These are phyloP conservation scores for Leccinum barrowsii DNA, from an alignment of 768 basidiomycete genomes.

Conservation along the genomic window DNA sequence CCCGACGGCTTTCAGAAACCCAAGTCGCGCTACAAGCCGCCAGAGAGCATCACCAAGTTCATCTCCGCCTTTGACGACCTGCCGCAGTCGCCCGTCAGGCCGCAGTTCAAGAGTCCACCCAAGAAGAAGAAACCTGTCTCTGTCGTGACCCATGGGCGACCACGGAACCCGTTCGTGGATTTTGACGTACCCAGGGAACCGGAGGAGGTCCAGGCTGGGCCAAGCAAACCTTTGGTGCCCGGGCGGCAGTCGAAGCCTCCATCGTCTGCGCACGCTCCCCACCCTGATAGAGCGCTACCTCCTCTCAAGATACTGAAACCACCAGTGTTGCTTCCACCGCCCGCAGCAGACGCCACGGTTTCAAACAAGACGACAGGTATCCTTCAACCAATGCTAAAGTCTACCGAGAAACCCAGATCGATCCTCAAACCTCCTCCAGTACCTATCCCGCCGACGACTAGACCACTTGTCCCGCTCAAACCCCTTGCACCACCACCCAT, in stretches of 20 bases:
- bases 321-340: slow-evolving; percentile 9
- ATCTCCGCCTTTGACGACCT: slow-evolving; percentile 25
- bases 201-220: slow-evolving; percentile 3
- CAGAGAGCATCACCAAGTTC: slow-evolving; percentile 25
- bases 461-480: slow-evolving; percentile 17
- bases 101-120: background rate
- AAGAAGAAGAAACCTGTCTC: slow-evolving; percentile 9
- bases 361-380: slow-evolving; percentile 5
- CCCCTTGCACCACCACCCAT: slow-evolving; percentile 29
- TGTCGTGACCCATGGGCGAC: slow-evolving; percentile 8
- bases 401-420: slow-evolving; percentile 19
- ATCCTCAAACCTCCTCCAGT: slow-evolving; percentile 29
- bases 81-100: background rate
- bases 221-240: slow-evolving; percentile 10
- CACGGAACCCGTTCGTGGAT: slow-evolving; percentile 23
- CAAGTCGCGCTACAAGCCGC: slow-evolving; percentile 25
- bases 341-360: background rate
- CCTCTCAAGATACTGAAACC: slow-evolving; percentile 17
- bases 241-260: slow-evolving; percentile 4
- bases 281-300: background rate
- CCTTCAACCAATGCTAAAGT: slow-evolving; percentile 8
- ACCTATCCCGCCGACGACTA: slow-evolving; percentile 15
- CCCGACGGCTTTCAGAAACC: slow-evolving; percentile 30
- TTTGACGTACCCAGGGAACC: background rate
- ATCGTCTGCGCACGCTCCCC: slow-evolving; percentile 8